Conservation (phyloP, 2,329 filamentous ascomycete genomes). For the Allantophomopsis cytisporea region DNA sequence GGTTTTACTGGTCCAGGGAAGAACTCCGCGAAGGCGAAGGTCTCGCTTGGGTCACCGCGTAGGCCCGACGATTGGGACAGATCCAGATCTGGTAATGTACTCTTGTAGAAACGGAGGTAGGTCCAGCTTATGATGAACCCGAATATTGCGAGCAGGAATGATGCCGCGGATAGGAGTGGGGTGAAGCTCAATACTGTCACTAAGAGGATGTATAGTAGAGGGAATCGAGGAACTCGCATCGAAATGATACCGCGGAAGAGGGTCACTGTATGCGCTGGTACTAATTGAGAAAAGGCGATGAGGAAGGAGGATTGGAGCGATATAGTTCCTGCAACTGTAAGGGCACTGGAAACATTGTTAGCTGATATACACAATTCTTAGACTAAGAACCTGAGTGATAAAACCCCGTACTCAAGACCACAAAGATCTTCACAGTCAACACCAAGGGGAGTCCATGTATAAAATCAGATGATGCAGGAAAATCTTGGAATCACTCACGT, state of each 20-base stretch:
- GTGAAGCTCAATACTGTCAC: constrained; percentile 56
- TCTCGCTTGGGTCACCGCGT: constrained; percentile 87
- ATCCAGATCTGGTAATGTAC: constrained; percentile 55
- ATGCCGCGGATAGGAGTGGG: constrained; percentile 49
- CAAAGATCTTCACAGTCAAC: no score
- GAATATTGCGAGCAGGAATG: constrained; percentile 65
- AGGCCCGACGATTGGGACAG: constrained; percentile 46
- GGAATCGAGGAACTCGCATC: constrained; percentile 65
- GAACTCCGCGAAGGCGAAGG: constrained; percentile 90
- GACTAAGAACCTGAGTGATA: constrained; percentile 4
- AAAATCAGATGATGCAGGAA: not conserved
- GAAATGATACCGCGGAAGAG: constrained; percentile 82
- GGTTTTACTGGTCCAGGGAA: constrained; percentile 80
- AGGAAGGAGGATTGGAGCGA: constrained; percentile 87
- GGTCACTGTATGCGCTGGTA: constrained; percentile 92
- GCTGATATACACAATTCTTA: constrained; percentile 17
- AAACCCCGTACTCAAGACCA: not conserved
- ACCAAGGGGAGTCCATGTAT: no score
- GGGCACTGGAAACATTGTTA: constrained; percentile 37
- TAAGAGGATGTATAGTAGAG: constrained; percentile 60
- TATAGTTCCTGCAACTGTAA: constrained; percentile 77
- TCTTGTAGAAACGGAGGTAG: constrained; percentile 91
- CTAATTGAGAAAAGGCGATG: constrained; percentile 92
- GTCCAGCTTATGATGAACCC: constrained; percentile 86
- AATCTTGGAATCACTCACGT: constrained; percentile 38